Evolutionary conservation across 1,284 basidiomycete genomes (phyloP), one percentile per base, ranked within the genome.

Genomic region (Cutaneotrichosporon mucoides): DNA sequence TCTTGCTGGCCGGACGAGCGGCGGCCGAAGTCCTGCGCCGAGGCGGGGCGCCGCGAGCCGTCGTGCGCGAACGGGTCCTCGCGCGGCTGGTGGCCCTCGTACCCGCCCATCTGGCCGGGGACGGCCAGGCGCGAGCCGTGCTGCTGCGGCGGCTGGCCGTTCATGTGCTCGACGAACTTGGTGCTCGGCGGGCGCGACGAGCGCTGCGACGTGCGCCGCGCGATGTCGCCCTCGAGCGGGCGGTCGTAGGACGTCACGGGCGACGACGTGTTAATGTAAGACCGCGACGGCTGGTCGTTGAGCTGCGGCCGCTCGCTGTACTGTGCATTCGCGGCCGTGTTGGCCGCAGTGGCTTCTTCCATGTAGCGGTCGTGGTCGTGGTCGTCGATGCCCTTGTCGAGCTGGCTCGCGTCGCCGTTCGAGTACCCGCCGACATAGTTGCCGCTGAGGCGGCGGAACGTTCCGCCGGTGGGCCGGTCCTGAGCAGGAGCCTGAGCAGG

Each of bases 281-380:
- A 76, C 36, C 75, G 65, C 4, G 75, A 76, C 12, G 71, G 71
- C 40, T 67, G 43, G 8, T 70, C 55, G 36, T 48, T 36, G 12
- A 68, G 16, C 65, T 65, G 46, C 7, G 15, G 41, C 6, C 36
- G 36, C 3, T 40, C 16, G 46, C 24, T 7, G 15, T 42, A 36
- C 6, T 51, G 33, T 7, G 45, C 44, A 13, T 42, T 57, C 7
- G 50, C 38, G 44, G 11, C 44, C 13, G 49, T 51, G 38, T 51
- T 51, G 16, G 49, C 49, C 7, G 37, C 15, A 13, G 49, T 51
- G 16, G 34, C 37, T 24, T 38, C 49, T 1, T 24, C 34, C 6
- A 48, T 33, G 4, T 13, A 13, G 34, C 46, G 46, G 10, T 36
- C 7, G 11, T 48, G 46, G 2, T 13, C n/a, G 24, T n/a, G 15